Evolutionary conservation across 164 flowering plant genomes (phyloP).

Genomic region (Liriodendron chinense): DNA sequence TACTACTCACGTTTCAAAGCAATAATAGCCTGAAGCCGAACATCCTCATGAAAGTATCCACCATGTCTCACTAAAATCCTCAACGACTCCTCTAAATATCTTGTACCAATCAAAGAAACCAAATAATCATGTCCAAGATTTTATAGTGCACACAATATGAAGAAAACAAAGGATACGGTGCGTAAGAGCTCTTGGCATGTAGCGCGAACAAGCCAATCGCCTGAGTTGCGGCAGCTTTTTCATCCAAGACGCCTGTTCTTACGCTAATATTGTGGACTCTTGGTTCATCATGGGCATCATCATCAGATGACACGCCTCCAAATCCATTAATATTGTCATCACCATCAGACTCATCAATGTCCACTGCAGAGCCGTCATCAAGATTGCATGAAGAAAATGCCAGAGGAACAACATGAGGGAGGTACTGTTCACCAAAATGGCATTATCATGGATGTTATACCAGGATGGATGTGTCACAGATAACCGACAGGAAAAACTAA

Average conservation of each 20-base stretch:
- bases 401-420: conserved; percentile 89
- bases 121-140: conserved; percentile 2
- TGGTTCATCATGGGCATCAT: conserved; percentile 93
- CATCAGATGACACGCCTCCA: conserved; percentile 95
- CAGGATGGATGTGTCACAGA: not conserved
- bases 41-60: conserved; percentile 95
- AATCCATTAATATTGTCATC: conserved; percentile 73
- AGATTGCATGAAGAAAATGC: conserved; percentile 92
- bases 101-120: conserved; percentile 39
- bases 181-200: conserved; percentile 74
- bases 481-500: not conserved
- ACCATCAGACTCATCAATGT: conserved; percentile 78
- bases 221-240: conserved; percentile 99
- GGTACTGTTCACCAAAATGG: conserved; percentile 55
- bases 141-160: not conserved
- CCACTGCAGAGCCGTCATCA: conserved; percentile 94
- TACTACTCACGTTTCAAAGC: conserved; percentile 74
- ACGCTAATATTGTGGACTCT: conserved; percentile 90
- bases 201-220: conserved; percentile 88
- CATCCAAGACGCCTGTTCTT: conserved; percentile 97
- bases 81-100: conserved; percentile 88
- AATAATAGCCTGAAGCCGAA: conserved; percentile 86
- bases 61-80: conserved; percentile 76
- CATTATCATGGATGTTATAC: not conserved
- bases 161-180: conserved; percentile 73